Conservation (phyloP, 2,329 filamentous ascomycete species). For the Claviceps lovelessii region DNA sequence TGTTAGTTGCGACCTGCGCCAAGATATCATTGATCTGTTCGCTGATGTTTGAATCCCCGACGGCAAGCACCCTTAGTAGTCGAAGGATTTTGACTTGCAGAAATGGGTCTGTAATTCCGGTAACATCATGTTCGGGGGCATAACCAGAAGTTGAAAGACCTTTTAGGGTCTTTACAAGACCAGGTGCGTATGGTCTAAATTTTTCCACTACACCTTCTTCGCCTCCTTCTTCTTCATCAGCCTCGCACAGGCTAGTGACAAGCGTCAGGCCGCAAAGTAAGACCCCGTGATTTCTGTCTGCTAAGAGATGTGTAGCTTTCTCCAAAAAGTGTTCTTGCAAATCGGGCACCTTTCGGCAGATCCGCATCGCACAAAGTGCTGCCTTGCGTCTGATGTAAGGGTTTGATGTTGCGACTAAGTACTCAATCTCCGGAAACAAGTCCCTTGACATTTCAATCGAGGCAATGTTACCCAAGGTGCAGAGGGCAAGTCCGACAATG, state of each 20-base stretch:
- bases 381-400: constrained; percentile 98
- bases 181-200: constrained; percentile 74
- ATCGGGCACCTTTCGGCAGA: constrained; percentile 95
- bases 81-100: constrained; percentile 91
- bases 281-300: constrained; percentile 92
- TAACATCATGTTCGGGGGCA: constrained; percentile 94
- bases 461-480: constrained; percentile 93
- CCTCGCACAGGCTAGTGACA: constrained; percentile 84
- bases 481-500: constrained; percentile 88
- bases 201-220: constrained; percentile 81
- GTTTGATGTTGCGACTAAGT: constrained; percentile 78
- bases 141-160: constrained; percentile 89
- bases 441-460: constrained; percentile 97
- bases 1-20: constrained; percentile 94
- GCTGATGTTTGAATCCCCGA: constrained; percentile 74
- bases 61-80: constrained; percentile 69
- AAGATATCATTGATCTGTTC: constrained; percentile 98
- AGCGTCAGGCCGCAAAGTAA: constrained; percentile 83
- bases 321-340: constrained; percentile 94
- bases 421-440: constrained; percentile 90
- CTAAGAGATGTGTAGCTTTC: constrained; percentile 74
- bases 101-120: constrained; percentile 94
- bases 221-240: constrained; percentile 83
- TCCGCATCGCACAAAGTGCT: constrained; percentile 95
- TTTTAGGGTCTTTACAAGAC: constrained; percentile 81